Evolutionary conservation across 2,329 filamentous ascomycete genomes (phyloP), one percentile per base, ranked within the genome.

Genomic region (Penicillium glabrum): DNA sequence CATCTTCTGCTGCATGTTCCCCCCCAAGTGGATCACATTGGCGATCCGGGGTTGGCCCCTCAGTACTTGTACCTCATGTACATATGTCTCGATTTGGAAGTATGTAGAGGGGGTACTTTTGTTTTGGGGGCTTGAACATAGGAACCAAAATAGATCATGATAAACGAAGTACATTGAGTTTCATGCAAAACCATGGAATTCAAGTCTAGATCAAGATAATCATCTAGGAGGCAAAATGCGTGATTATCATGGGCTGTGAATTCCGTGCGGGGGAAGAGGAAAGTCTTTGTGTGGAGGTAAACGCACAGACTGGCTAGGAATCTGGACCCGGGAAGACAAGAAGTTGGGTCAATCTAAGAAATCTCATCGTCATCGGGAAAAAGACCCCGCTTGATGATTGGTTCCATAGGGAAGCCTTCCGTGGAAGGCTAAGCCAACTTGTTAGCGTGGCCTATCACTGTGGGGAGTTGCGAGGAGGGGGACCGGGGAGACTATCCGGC

Each of bases 31-130:
- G 64, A 62, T 58, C 62, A 33, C 51, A 53, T 53, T 45, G 62
- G 50, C 59, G 62, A 66, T 66, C 64, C 64, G 64, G 64, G 64
- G 63, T 63, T 53, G 55, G 53, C 53, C 51, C 56, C 54, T 41
- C 39, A 39, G 35, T n/a, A n/a, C n/a, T 39, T 21, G 19, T 41
- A 21, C 37, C 16, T 19, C n/a, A 23, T 41, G 19, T 23, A 41
- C 19, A 13, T 13, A 37, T 37, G 35, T 41, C 39, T 41, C 39
- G 39, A 41, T 41, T 13, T 7, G 19, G 39, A 13, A 41, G 39
- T 41, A 41, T 23, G 19, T 13, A 14, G 31, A 33, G 31, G 31
- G 39, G 31, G 39, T 41, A 41, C 39, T 41, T 41, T 39, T 39
- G 35, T 39, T 11, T 11, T 37, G 9, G 35, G n/a, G 35, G 35